Conservation (phyloP, 176 grass and related monocot genomes). For the Echinochloa phyllopogon region DNA sequence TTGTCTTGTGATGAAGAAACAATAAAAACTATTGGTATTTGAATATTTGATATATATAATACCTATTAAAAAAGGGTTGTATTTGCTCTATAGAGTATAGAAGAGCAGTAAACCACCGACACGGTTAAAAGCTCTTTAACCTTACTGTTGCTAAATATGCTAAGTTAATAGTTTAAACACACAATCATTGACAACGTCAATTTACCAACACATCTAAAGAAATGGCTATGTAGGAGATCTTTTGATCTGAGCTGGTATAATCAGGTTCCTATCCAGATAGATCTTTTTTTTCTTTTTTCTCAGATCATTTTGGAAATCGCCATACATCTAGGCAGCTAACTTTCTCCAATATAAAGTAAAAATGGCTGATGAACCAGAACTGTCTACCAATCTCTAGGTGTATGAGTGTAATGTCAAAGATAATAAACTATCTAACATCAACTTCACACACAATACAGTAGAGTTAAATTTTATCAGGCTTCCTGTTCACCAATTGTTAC, state of each 20-base stretch:
- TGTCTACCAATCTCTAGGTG: background rate
- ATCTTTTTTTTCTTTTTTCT: background rate
- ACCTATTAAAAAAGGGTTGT: background rate
- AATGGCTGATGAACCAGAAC: background rate
- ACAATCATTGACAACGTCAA: background rate
- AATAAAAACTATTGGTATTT: conserved; percentile 1
- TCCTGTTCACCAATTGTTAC: background rate
- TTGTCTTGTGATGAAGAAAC: conserved; percentile 55
- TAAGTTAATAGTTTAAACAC: background rate
- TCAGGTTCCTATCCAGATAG: too few relatives aligned
- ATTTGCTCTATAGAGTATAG: background rate
- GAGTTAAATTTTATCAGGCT: background rate
- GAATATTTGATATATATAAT: background rate
- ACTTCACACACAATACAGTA: background rate
- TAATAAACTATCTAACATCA: background rate
- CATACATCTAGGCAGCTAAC: background rate
- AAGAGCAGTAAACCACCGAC: background rate
- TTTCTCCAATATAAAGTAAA: background rate
- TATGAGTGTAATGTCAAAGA: background rate
- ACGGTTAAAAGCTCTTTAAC: background rate
- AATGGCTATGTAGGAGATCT: background rate
- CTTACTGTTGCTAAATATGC: background rate
- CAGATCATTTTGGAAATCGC: background rate
- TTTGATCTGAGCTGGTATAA: background rate
- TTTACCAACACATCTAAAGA: background rate